A percentile compares a stretch with the other conserved stretches of the same genome.
Conservation (phyloP, 2,329 filamentous ascomycete genomes). For the Cladophialophora chaetospira region DNA sequence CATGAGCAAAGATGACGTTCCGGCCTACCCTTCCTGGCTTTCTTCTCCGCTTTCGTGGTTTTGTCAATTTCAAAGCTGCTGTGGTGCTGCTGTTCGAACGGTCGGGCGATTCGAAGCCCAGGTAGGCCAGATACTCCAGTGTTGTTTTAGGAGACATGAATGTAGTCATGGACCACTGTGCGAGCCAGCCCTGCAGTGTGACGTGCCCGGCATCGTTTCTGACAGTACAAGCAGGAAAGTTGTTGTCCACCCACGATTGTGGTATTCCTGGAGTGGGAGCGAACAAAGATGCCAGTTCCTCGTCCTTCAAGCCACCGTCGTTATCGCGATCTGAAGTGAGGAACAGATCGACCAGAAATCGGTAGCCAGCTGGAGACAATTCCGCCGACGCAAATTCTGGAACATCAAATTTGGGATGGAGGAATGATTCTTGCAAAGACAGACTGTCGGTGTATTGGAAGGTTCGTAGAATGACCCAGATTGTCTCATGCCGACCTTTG, state of each 20-base stretch:
- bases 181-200: slow-evolving; percentile 95
- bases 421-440: slow-evolving; percentile 84
- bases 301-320: slow-evolving; percentile 85
- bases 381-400: slow-evolving; percentile 90
- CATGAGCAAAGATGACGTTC: slow-evolving; percentile 91
- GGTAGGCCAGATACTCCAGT: slow-evolving; percentile 90
- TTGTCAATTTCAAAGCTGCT: slow-evolving; percentile 87
- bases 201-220: slow-evolving; percentile 94
- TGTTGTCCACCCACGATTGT: slow-evolving; percentile 80
- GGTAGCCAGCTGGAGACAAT: slow-evolving; percentile 88
- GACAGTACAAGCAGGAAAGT: slow-evolving; percentile 90
- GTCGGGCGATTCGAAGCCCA: slow-evolving; percentile 85
- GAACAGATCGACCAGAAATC: slow-evolving; percentile 97
- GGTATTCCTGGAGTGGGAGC: slow-evolving; percentile 90
- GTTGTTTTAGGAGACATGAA: slow-evolving; percentile 95
- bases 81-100: slow-evolving; percentile 73
- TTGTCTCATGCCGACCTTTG: slow-evolving; percentile 95
- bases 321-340: slow-evolving; percentile 96
- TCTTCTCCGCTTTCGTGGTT: slow-evolving; percentile 80
- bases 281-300: slow-evolving; percentile 83
- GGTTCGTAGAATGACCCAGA: slow-evolving; percentile 94
- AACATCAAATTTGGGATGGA: slow-evolving; percentile 92
- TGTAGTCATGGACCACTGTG: slow-evolving; percentile 99
- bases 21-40: slow-evolving; percentile 84
- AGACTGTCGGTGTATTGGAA: slow-evolving; percentile 97